Evolutionary conservation across 2,329 filamentous ascomycete species (phyloP).

Genomic region (Mariannaea elegans): DNA sequence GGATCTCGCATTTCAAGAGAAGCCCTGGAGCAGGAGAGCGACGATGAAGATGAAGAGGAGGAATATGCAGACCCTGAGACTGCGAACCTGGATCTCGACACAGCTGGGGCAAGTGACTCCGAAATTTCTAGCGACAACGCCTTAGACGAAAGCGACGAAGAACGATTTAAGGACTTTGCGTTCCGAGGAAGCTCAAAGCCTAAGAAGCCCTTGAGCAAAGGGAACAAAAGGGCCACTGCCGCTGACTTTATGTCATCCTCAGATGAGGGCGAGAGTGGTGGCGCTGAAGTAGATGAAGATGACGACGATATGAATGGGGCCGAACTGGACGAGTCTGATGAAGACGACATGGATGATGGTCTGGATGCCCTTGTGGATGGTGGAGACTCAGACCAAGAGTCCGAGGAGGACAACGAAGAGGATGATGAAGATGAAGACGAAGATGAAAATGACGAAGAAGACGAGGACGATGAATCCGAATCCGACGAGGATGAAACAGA

Average conservation of each 20-base stretch:
- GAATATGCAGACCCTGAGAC: constrained; percentile 66
- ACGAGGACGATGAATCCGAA: constrained; percentile 49
- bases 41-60: constrained; percentile 53
- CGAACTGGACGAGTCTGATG: constrained; percentile 49
- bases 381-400: constrained; percentile 45
- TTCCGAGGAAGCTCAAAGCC: constrained; percentile 68
- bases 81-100: constrained; percentile 62
- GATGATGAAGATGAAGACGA: constrained; percentile 48
- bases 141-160: constrained; percentile 85
- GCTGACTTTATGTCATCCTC: constrained; percentile 66
- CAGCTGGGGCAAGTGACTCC: constrained; percentile 60
- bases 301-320: constrained; percentile 47
- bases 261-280: constrained; percentile 49
- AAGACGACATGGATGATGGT: constrained; percentile 50
- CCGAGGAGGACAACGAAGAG: constrained; percentile 48
- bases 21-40: constrained; percentile 67
- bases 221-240: constrained; percentile 57
- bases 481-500: constrained; percentile 44
- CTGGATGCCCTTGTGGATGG: constrained; percentile 47
- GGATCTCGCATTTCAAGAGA: constrained; percentile 79
- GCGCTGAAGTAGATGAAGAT: constrained; percentile 45
- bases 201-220: constrained; percentile 46
- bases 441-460: constrained; percentile 48
- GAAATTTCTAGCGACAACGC: constrained; percentile 74
- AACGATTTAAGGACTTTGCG: constrained; percentile 78